Evolutionary conservation across 164 flowering plant genomes (phyloP), one percentile per base, ranked within the genome.

Genomic region (Tetrastigma voinierianum): DNA sequence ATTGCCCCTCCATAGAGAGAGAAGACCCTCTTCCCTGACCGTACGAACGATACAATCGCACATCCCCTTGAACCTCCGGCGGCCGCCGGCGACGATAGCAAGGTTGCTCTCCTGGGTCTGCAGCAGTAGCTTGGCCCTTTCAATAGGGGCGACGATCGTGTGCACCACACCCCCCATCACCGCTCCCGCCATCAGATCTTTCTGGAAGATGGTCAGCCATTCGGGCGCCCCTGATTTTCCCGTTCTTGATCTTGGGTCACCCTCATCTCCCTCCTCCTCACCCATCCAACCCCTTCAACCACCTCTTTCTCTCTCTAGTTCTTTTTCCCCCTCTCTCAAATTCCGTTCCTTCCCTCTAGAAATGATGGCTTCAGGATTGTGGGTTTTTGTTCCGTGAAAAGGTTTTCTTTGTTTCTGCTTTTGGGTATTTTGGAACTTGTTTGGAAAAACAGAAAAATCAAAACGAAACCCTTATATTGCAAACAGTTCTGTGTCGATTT

Each of bases 1-100:
- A 80, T 95, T 92, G 58, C 99, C 99, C 65, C 99, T 82, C 98
- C 99, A 95, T 1, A 95, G 75, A 43, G 99, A 95, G 3, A 92
- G 67, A 65, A 90, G 20, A 14, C 99, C 99, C 65, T 95, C 99
- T 49, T 92, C 99, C 56, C 80, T 75, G 18, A 90, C 87, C 11
- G 89, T 90, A 45, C 97, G 74, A 11, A 72, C 57, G 24, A 95
- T 80, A 64, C 92, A 89, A 80, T 95, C 98, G 15, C 83, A 2
- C 98, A 96, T 96, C 18, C 99, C 99, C 63, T 82, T 89, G 70
- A 90, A 96, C 69, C 88, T 86, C 63, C 82, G 60, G n/a, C 80
- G 85, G n/a, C 78, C 80, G 1, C 82, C 88, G 10, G 70, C 76
- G 20, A 87, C 71, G 66, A 95, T 87, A 3, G 96, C 97, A 16